Percentiles rank a stretch among this genome's conserved stretches.
phyloP scores from a whole-genome alignment of 139 green algal species.

The Chlorella ohadii region DNA sequence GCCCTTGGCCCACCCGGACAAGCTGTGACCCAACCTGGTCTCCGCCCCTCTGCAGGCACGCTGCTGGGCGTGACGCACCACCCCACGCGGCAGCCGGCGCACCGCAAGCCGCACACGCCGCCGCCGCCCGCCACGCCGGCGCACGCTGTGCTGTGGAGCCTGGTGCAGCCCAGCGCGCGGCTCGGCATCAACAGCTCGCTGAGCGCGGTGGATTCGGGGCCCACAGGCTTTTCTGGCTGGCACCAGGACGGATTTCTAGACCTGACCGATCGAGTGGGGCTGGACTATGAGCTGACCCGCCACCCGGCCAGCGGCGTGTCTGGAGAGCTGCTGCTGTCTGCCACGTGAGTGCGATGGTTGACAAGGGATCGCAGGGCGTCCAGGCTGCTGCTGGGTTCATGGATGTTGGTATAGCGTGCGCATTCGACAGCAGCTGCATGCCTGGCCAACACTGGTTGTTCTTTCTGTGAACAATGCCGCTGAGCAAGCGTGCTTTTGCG shows the following conservation, averaged over 20 bases:
- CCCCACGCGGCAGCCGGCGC: not conserved
- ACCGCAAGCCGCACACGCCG: not conserved
- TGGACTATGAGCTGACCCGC: constrained; percentile 20
- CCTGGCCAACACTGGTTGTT: too few relatives aligned
- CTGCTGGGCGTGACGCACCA: constrained; percentile 4
- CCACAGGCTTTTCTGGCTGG: constrained; percentile 16
- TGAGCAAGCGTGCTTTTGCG: not conserved
- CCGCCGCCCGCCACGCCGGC: constrained; percentile 2
- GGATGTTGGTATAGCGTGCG: too few relatives aligned
- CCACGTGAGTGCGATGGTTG: constrained; percentile 16
- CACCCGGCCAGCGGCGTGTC: not conserved
- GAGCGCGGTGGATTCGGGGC: not conserved
- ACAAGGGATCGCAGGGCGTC: constrained; percentile 17
- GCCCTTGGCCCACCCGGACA: too few relatives aligned
- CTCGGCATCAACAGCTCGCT: constrained; percentile 23
- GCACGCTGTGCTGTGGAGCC: constrained; percentile 7
- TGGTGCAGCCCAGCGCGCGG: not conserved
- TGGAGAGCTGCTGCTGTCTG: constrained; percentile 4
- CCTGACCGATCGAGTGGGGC: not conserved
- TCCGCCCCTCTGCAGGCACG: not conserved
- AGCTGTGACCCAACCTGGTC: too few relatives aligned
- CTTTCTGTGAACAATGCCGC: not conserved
- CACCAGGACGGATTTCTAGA: constrained; percentile 32
- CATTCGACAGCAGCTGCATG: too few relatives aligned
- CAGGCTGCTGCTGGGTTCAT: constrained; percentile 19